Base-by-base conservation (phyloP, 495 filamentous ascomycete genomes). In the Neurospora tetraspora region DNA sequence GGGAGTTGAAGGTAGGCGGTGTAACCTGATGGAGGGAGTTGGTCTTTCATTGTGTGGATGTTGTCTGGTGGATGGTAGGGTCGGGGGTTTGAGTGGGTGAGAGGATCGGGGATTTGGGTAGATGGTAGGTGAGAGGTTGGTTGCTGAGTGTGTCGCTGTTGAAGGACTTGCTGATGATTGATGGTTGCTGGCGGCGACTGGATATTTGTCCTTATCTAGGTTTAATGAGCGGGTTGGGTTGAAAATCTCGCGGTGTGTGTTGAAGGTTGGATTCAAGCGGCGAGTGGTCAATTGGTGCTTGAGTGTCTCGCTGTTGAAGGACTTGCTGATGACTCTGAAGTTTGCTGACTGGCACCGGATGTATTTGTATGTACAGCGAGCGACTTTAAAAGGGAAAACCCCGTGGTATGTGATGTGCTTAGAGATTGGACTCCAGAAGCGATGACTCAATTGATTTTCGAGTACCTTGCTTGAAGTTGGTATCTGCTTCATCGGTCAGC, bases 1-100 rank as follows among this genome's bases (percentile, higher is more conserved):
- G 72, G 72, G 14, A 76, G 69, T 27, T 38, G 23, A 4, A 45
- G 59, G 72, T 68, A 73, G 53, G 71, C n/a, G 27, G 70, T 34
- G 20, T 45, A 45, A 4, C 18, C 42, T 9, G 42, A 53, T 71
- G 70, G 10, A 3, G 23, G 70, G 53, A 34, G 3, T 34, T 65
- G 53, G 53, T 18, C 53, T 5, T 34, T 65, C 53, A 65, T 65
- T 65, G n/a, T n/a, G 9, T 20, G 27, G 23, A 31, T 61, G 45
- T 53, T 11, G 45, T 53, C 5, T 12, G n/a, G 10, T 53, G n/a
- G 10, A 23, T 5, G 10, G 40, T 5, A 43, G 16, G 14, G 7
- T 43, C 16, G 4, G 40, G 5, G 14, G 2, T 5, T 18, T n/a
- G n/a, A n/a, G n/a, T 39, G 39, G 40, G 6, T 39, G 38, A 10